Percentiles rank a stretch among this genome's conserved stretches.
Evolutionary conservation across 2,329 filamentous ascomycete species (phyloP).

Genomic region (Aspergillus novoparasiticus): DNA sequence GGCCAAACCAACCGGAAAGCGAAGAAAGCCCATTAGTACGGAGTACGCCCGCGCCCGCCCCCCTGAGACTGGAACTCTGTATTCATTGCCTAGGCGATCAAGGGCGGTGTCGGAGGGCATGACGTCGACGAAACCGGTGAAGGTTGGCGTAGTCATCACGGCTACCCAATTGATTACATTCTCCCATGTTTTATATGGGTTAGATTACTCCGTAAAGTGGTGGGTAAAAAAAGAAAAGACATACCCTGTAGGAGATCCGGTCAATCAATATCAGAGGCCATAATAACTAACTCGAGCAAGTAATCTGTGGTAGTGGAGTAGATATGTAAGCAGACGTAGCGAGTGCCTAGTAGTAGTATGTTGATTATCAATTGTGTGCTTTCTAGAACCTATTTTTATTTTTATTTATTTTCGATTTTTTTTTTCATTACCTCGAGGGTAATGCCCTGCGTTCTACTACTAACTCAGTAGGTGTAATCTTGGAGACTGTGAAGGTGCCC

Average conservation of each 20-base stretch:
- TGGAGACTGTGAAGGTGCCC: not conserved
- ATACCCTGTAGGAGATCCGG: not conserved
- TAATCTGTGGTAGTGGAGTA: not conserved
- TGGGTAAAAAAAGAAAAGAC: not conserved
- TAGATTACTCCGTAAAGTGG: not conserved
- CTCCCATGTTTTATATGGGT: not conserved
- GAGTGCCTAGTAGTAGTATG: not conserved
- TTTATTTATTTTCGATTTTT: not conserved
- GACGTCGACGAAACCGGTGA: conserved; percentile 5
- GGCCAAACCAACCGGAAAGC: conserved; percentile 10
- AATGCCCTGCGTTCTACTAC: not conserved
- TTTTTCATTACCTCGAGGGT: not conserved
- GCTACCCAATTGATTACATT: conserved; percentile 2
- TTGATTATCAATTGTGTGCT: conserved; percentile 21
- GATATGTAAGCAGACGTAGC: not conserved
- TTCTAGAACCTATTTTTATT: conserved; percentile 8
- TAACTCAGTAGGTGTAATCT: not conserved
- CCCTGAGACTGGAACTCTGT: not conserved
- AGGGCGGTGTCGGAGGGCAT: conserved; percentile 13
- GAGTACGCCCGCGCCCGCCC: not conserved
- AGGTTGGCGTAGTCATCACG: not conserved
- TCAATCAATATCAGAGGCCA: not conserved
- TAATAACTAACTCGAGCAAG: not conserved
- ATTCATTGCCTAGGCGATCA: not conserved
- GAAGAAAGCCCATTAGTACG: conserved; percentile 12